A percentile compares a stretch with the other conserved stretches of the same genome.
Conservation (phyloP, 805 yeast species). For the Yamadazyma phyllophila region DNA sequence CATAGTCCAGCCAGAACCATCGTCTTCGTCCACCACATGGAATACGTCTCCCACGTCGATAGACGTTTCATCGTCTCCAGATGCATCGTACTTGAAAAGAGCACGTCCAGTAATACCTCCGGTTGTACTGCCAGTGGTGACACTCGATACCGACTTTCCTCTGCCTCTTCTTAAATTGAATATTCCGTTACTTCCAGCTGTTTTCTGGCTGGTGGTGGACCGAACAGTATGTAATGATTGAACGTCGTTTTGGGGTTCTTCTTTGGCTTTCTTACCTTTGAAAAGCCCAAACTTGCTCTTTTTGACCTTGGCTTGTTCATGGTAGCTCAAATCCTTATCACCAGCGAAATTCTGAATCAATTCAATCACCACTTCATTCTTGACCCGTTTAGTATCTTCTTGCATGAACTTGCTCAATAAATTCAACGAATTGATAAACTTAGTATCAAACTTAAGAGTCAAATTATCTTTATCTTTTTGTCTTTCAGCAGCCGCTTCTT, state of each 20-base stretch:
- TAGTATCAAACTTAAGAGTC: conserved; percentile 53
- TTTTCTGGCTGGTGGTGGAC: conserved; percentile 27
- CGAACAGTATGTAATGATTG: conserved; percentile 36
- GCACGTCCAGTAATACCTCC: conserved; percentile 44
- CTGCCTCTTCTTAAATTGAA: conserved; percentile 38
- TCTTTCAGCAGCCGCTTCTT: conserved; percentile 38
- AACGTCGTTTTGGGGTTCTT: conserved; percentile 18
- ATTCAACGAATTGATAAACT: conserved; percentile 50
- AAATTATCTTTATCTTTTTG: conserved; percentile 33
- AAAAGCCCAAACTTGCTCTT: conserved; percentile 62
- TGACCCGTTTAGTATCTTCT: conserved; percentile 72
- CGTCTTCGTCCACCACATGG: conserved; percentile 62
- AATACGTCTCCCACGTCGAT: conserved; percentile 61
- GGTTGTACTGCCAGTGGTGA: conserved; percentile 11
- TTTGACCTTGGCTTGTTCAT: conserved; percentile 49
- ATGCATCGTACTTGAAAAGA: conserved; percentile 60
- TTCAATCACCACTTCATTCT: conserved; percentile 84
- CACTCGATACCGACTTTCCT: conserved; percentile 24
- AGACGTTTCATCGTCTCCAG: conserved; percentile 73
- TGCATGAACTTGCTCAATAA: conserved; percentile 61
- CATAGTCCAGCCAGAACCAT: conserved; percentile 91
- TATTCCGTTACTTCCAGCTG: conserved; percentile 22
- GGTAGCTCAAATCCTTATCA: conserved; percentile 64
- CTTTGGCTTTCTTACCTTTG: conserved; percentile 18
- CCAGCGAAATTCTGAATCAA: conserved; percentile 84